Conservation (phyloP, 495 filamentous ascomycete species). For the Sporormia fimetaria region DNA sequence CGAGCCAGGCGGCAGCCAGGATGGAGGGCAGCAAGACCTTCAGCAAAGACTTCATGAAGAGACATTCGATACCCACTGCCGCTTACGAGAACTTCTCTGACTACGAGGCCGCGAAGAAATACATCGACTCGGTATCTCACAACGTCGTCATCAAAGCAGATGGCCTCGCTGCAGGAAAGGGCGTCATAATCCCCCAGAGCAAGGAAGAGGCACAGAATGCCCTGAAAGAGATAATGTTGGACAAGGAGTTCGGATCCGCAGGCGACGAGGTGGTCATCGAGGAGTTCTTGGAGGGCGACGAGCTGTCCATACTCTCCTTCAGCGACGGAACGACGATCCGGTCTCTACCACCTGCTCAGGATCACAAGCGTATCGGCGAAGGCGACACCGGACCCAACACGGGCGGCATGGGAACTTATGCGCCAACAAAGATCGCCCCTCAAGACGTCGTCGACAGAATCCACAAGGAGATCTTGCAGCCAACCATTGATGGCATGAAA, state of each 20-base stretch:
- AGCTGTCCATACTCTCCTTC: slow-evolving; percentile 84
- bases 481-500: slow-evolving; percentile 81
- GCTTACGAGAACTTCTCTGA: slow-evolving; percentile 77
- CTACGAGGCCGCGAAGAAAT: slow-evolving; percentile 63
- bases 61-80: slow-evolving; percentile 81
- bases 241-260: slow-evolving; percentile 75
- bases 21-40: slow-evolving; percentile 97
- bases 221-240: slow-evolving; percentile 80
- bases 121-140: slow-evolving; percentile 64
- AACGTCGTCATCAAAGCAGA: slow-evolving; percentile 81
- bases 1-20: slow-evolving; percentile 68
- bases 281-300: slow-evolving; percentile 84
- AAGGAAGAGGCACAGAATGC: slow-evolving; percentile 73
- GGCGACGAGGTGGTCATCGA: slow-evolving; percentile 94
- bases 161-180: slow-evolving; percentile 82
- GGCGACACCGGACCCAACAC: slow-evolving; percentile 89
- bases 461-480: slow-evolving; percentile 71
- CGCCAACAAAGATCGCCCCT: slow-evolving; percentile 65
- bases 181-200: slow-evolving; percentile 71
- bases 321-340: slow-evolving; percentile 77
- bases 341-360: slow-evolving; percentile 84
- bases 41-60: slow-evolving; percentile 96
- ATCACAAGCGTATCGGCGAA: slow-evolving; percentile 90
- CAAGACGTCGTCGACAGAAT: slow-evolving; percentile 63
- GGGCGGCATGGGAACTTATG: slow-evolving; percentile 97